A percentile compares a stretch with the other conserved stretches of the same genome.
Evolutionary conservation across 1,139 yeast species (phyloP).

Genomic region (Arxiozyma bovina): DNA sequence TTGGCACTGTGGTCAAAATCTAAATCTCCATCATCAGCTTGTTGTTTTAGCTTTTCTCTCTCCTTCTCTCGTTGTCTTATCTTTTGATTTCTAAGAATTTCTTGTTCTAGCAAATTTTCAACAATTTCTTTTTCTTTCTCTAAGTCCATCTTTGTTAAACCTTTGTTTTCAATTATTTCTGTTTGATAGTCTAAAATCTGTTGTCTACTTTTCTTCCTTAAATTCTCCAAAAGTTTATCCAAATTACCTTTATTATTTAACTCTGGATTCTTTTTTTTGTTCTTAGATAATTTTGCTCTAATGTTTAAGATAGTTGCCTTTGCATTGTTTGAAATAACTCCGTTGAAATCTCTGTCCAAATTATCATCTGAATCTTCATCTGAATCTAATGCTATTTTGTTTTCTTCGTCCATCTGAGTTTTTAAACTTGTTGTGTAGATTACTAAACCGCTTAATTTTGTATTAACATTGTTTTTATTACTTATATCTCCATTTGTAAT

Average conservation of each 20-base stretch:
- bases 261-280: conserved; percentile 8
- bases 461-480: neutral
- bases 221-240: conserved; percentile 21
- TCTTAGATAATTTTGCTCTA: conserved; percentile 32
- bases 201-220: conserved; percentile 28
- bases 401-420: conserved; percentile 9
- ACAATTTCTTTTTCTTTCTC: conserved; percentile 31
- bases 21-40: conserved; percentile 14
- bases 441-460: conserved; percentile 9
- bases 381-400: conserved; percentile 14
- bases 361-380: conserved; percentile 19
- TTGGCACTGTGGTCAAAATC: conserved; percentile 30
- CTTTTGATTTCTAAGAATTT: conserved; percentile 45
- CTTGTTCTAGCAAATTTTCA: conserved; percentile 52
- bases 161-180: conserved; percentile 22
- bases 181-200: conserved; percentile 30
- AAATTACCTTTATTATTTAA: conserved; percentile 16
- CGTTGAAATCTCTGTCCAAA: neutral
- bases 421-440: conserved; percentile 18
- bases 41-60: conserved; percentile 33
- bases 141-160: conserved; percentile 24
- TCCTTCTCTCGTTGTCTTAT: conserved; percentile 44
- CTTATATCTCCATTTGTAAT: neutral
- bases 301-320: conserved; percentile 33
- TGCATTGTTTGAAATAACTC: conserved; percentile 16